These are phyloP conservation scores for Quercus lobata DNA, from an alignment of 331 rosid genomes.

Conservation along the genomic window DNA sequence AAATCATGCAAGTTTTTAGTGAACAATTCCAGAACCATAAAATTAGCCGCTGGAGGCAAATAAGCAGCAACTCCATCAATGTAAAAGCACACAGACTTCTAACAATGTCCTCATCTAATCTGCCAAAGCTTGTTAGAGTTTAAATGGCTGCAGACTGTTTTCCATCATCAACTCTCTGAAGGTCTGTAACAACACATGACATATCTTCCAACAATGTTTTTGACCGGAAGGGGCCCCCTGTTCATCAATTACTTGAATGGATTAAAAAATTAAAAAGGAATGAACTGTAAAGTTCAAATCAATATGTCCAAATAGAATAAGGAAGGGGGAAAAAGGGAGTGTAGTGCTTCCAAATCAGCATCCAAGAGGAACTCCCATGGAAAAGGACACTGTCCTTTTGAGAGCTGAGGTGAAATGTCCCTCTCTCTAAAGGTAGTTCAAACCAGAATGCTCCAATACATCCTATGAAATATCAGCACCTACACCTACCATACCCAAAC, in stretches of 20 bases:
- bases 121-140: neutral
- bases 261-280: neutral
- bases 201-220: conserved; percentile 65
- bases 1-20: neutral
- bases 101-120: neutral
- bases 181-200: conserved; percentile 62
- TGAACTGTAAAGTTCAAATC: neutral
- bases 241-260: conserved; percentile 13
- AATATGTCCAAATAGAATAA: neutral
- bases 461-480: neutral
- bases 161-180: conserved; percentile 29
- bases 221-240: conserved; percentile 85
- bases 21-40: neutral
- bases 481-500: neutral
- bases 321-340: neutral
- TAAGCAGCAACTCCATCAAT: neutral
- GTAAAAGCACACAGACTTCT: neutral
- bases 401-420: too few relatives aligned
- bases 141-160: neutral
- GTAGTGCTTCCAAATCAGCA: neutral
- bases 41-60: neutral
- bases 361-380: neutral
- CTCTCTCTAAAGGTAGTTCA: too few relatives aligned
- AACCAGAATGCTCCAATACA: neutral
- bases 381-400: neutral